Evolutionary conservation across 371 early-diverging fungal species (phyloP), one percentile per base, ranked within the genome.

Genomic region (Mortierella sp.): DNA sequence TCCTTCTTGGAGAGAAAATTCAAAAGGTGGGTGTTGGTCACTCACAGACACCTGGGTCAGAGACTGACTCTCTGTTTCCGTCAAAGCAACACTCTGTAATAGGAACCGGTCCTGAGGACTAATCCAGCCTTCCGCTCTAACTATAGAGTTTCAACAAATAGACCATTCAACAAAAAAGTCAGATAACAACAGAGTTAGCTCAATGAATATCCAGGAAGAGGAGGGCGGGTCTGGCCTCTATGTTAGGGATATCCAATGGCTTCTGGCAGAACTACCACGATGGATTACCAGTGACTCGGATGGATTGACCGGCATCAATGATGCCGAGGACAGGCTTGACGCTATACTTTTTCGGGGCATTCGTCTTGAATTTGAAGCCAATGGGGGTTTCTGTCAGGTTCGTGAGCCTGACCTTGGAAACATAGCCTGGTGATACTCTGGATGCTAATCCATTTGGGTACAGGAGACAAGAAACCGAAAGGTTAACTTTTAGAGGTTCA

Each of bases 351-450:
- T 83, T 81, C 43, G 90, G 90, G 0, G 90, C 85, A 57, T 90
- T 90, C 62, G 90, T 90, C 75, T 90, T 90, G 81, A 90, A 83
- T 72, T 90, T 89, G 80, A 82, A 89, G 45, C 84, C 87, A 14
- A 88, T 84, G 0, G 87, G 77, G 29, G 66, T 68, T 18, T 75
- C 23, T 51, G 82, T 72, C 63, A 76, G 46, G 55, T 83, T 84
- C 30, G 81, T 85, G 44, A 85, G 64, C 44, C 80, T 75, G 37
- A 84, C 63, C 51, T 77, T 81, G 47, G 72, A 56, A 25, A 79
- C 66, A 43, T 79, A 73, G 21, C 79, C 73, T 18, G 73, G 46
- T 7, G 72, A 59, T 11, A 60, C 58, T 44, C 50, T 68, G 7
- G 73, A 72, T 1, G 73, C 79, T 77, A 50, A 15, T 29, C 23